Evolutionary conservation across 106 monocot species (phyloP).

Genomic region (Dendrobium officinale): DNA sequence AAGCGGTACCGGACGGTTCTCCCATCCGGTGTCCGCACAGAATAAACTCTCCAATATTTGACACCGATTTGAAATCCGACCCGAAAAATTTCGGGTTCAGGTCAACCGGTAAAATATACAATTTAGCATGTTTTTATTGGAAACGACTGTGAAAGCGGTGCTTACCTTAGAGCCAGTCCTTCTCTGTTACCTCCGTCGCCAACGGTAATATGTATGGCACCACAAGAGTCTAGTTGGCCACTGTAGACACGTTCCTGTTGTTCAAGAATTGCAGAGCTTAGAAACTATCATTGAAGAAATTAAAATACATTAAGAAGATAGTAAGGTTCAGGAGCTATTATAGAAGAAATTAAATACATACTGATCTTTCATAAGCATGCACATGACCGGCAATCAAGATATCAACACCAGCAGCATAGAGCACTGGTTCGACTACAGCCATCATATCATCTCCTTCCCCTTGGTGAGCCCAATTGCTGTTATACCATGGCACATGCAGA

Average conservation of each 20-base stretch:
- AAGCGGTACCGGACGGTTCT: no score
- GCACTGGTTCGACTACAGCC: conserved; percentile 67
- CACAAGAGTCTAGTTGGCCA: conserved; percentile 32
- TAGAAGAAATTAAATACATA: conserved; percentile 16
- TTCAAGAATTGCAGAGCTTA: neutral
- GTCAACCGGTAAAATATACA: neutral
- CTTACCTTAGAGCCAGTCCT: conserved; percentile 76
- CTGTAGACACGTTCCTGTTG: conserved; percentile 20
- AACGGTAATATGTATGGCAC: conserved; percentile 80
- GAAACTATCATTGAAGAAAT: neutral
- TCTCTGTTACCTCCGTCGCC: conserved; percentile 97
- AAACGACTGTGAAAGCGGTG: neutral
- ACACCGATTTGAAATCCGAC: no score
- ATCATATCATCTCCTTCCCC: conserved; percentile 92
- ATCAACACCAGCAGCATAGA: conserved; percentile 77
- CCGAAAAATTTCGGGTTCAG: no score
- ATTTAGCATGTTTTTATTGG: neutral
- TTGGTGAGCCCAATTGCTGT: conserved; percentile 89
- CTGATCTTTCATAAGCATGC: conserved; percentile 94
- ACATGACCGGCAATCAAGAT: conserved; percentile 84
- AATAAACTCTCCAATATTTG: no score
- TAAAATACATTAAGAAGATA: neutral
- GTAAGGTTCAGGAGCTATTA: neutral
- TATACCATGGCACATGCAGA: conserved; percentile 95
- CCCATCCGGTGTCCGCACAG: no score